phyloP scores from a whole-genome alignment of 2,329 filamentous ascomycete species.

The Aspergillus cejpii region DNA sequence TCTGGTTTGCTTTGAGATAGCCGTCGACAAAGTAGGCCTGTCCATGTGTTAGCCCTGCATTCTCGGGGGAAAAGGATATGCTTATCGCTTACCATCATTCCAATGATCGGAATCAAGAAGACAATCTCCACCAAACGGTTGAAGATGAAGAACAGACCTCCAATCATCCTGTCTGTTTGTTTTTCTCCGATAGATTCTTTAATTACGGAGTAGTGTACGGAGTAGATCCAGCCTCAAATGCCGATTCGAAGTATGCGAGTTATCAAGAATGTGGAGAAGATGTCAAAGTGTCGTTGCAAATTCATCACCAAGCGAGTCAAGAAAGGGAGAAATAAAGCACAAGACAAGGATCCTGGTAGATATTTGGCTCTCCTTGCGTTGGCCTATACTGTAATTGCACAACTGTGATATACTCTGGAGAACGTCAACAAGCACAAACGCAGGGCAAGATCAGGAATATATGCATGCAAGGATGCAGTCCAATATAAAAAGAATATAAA shows the following conservation, averaged over 20 bases:
- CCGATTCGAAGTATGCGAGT: conserved; percentile 1
- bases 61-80: not conserved
- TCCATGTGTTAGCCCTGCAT: conserved; percentile 1
- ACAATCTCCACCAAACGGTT: conserved; percentile 56
- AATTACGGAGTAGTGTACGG: not conserved
- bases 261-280: not conserved
- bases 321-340: not conserved
- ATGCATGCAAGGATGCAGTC: conserved; percentile 2
- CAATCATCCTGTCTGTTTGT: conserved; percentile 39
- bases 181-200: not conserved
- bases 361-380: not conserved
- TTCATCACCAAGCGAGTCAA: not conserved
- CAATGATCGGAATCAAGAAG: conserved; percentile 57
- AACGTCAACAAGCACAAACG: not conserved
- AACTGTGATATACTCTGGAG: not conserved
- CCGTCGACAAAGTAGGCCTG: conserved; percentile 56
- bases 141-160: conserved; percentile 55
- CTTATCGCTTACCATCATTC: conserved; percentile 48
- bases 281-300: not conserved
- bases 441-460: not conserved
- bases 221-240: not conserved
- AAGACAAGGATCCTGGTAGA: not conserved
- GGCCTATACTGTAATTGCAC: too few relatives aligned
- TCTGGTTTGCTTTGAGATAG: conserved; percentile 50
- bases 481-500: conserved; percentile 7